Conservation (phyloP, 2,329 filamentous ascomycete species). For the Corynespora cassiicola region DNA sequence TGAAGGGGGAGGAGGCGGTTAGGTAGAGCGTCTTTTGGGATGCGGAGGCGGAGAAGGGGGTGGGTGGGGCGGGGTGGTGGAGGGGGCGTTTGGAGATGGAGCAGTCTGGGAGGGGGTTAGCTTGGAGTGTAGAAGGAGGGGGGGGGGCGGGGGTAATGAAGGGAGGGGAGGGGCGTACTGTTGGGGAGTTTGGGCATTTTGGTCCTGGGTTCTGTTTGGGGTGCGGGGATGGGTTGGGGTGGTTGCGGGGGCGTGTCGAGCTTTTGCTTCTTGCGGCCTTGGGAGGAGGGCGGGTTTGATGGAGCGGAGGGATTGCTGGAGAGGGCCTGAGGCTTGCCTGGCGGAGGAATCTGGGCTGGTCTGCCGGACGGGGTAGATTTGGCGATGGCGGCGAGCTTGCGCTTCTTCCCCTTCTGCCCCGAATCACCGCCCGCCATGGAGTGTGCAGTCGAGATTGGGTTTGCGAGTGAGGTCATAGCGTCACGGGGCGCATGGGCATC, state of each 20-base stretch:
- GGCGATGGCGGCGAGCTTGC: no score
- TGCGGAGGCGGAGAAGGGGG: slow-evolving; percentile 57
- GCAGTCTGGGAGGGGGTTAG: slow-evolving; percentile 46
- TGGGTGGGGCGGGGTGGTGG: slow-evolving; percentile 61
- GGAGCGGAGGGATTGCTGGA: background rate
- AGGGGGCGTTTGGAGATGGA: slow-evolving; percentile 63
- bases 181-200: slow-evolving; percentile 29
- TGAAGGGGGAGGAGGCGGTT: slow-evolving; percentile 69
- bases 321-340: background rate
- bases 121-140: background rate
- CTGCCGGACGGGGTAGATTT: no score
- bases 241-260: slow-evolving; percentile 12
- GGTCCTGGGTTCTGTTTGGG: slow-evolving; percentile 4
- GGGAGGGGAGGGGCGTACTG: slow-evolving; percentile 19
- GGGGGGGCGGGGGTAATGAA: slow-evolving; percentile 5
- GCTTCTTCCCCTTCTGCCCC: no score
- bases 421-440: no score
- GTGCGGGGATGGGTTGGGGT: slow-evolving; percentile 7
- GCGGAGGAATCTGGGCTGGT: no score
- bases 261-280: slow-evolving; percentile 35
- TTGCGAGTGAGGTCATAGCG: no score
- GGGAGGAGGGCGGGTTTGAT: no score
- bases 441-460: no score
- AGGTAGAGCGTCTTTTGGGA: slow-evolving; percentile 70
- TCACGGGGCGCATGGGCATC: no score